A percentile compares a stretch with the other conserved stretches of the same genome.
phyloP scores from a whole-genome alignment of 768 basidiomycete species.

The Suillus plorans region DNA sequence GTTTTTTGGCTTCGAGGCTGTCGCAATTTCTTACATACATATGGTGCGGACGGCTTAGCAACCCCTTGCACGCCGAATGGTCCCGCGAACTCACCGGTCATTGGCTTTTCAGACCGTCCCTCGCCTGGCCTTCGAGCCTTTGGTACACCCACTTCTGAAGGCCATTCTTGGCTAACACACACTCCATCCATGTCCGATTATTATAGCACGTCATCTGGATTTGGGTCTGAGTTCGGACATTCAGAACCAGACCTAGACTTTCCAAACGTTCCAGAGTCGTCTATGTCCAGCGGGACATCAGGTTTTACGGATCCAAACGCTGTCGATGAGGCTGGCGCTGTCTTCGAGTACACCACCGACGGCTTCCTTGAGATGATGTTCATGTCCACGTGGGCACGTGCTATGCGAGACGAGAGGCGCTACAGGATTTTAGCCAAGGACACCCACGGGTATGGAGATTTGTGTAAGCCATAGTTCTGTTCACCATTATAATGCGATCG shows the following conservation, averaged over 20 bases:
- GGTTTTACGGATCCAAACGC: neutral
- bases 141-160: conserved; percentile 7
- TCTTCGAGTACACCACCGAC: neutral
- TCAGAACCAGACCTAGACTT: neutral
- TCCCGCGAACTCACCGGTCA: neutral
- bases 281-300: neutral
- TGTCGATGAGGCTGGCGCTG: neutral
- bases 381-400: conserved; percentile 35
- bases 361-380: conserved; percentile 6
- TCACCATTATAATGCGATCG: neutral
- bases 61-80: neutral
- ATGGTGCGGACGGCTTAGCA: neutral
- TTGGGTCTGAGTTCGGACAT: neutral
- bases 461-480: conserved; percentile 42
- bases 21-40: neutral
- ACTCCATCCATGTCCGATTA: neutral
- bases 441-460: conserved; percentile 67
- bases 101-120: neutral
- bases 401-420: conserved; percentile 58
- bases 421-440: conserved; percentile 58
- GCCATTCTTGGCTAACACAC: conserved; percentile 15
- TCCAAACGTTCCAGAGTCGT: neutral
- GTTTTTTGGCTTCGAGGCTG: neutral
- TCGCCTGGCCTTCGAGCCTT: neutral
- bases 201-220: neutral